Evolutionary conservation across 2,329 filamentous ascomycete species (phyloP).

Genomic region (Teratosphaeria zuluensis): DNA sequence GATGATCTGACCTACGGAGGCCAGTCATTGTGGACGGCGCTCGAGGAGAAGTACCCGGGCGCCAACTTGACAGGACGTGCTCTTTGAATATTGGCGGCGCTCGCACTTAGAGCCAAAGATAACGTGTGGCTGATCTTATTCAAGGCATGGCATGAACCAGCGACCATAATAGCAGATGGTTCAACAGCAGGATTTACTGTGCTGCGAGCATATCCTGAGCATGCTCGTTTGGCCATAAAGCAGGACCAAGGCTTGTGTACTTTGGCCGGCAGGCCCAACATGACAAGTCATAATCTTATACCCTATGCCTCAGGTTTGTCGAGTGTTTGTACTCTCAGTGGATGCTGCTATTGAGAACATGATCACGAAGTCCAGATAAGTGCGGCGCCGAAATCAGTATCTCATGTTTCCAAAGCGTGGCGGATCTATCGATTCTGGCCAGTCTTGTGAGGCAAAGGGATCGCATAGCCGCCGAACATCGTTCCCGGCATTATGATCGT

Average conservation of each 20-base stretch:
- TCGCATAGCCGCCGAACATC: not conserved
- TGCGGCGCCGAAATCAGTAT: not conserved
- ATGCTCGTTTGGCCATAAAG: too few relatives aligned
- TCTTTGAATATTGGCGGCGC: not conserved
- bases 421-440: not conserved
- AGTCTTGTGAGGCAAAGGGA: not conserved
- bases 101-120: not conserved
- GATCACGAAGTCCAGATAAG: not conserved
- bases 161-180: too few relatives aligned
- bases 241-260: too few relatives aligned
- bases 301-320: too few relatives aligned
- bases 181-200: too few relatives aligned
- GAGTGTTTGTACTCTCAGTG: not conserved
- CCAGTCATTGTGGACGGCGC: not conserved
- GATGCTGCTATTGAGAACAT: not conserved
- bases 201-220: too few relatives aligned
- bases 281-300: too few relatives aligned
- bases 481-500: not conserved
- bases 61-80: not conserved
- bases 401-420: not conserved
- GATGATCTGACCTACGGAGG: not conserved
- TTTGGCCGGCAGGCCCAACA: too few relatives aligned
- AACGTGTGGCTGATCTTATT: not conserved
- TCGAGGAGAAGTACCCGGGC: conserved; percentile 1
- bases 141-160: not conserved